These are phyloP conservation scores for Amniculicola lignicola DNA, from an alignment of 495 filamentous ascomycete species.

Conservation along the genomic window DNA sequence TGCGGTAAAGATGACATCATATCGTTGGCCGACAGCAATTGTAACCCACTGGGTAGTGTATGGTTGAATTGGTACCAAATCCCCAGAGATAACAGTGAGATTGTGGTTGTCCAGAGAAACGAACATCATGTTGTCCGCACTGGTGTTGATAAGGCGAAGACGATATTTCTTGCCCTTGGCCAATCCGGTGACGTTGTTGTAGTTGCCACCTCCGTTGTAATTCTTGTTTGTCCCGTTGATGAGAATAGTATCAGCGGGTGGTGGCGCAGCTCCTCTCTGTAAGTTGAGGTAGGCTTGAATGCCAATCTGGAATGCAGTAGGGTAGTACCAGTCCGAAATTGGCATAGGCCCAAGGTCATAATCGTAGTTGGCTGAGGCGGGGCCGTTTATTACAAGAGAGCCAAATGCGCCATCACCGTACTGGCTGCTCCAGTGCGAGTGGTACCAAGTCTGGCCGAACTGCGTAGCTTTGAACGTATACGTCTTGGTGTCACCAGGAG, in stretches of 20 bases:
- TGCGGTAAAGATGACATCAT: constrained; percentile 43
- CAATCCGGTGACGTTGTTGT: constrained; percentile 28
- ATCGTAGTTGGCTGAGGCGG: constrained; percentile 42
- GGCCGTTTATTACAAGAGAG: constrained; percentile 40
- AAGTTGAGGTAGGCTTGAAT: constrained; percentile 19
- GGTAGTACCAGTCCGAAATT: constrained; percentile 42
- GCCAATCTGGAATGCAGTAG: constrained; percentile 28
- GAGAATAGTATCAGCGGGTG: constrained; percentile 38
- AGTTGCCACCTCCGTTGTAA: constrained; percentile 29
- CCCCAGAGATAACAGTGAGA: constrained; percentile 38
- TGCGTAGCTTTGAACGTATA: constrained; percentile 42
- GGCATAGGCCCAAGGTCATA: constrained; percentile 38
- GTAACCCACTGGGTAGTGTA: constrained; percentile 24
- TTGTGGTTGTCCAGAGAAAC: constrained; percentile 42
- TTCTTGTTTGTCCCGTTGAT: constrained; percentile 41
- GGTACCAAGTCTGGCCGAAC: constrained; percentile 43
- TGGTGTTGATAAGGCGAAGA: constrained; percentile 41
- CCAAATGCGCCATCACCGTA: constrained; percentile 43
- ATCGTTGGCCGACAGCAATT: constrained; percentile 36
- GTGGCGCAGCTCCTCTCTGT: constrained; percentile 21
- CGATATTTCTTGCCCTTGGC: constrained; percentile 39
- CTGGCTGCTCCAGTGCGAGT: constrained; percentile 39
- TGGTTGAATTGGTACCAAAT: constrained; percentile 42
- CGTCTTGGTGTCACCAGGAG: constrained; percentile 38
- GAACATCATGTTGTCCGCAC: constrained; percentile 39